These are phyloP conservation scores for Striga hermonthica DNA, from an alignment of 305 asterid genomes.

Conservation along the genomic window DNA sequence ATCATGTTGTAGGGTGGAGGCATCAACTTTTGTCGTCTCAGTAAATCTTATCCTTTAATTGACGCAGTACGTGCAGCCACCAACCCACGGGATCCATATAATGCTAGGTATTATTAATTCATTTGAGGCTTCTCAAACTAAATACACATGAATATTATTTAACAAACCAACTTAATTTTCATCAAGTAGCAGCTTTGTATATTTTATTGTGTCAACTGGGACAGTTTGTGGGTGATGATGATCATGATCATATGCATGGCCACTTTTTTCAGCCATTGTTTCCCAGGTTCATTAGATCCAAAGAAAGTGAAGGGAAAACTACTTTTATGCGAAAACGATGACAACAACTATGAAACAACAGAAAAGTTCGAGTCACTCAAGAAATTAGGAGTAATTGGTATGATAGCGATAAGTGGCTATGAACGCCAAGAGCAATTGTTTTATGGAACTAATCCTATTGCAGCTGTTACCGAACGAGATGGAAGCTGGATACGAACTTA, in stretches of 20 bases:
- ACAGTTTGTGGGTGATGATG: too few relatives aligned
- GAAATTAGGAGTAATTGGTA: constrained; percentile 51
- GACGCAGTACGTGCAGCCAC: constrained; percentile 31
- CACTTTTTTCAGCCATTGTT: constrained; percentile 50
- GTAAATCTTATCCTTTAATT: constrained; percentile 50
- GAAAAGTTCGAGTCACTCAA: constrained; percentile 30
- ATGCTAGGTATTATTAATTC: constrained; percentile 47
- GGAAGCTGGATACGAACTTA: constrained; percentile 45
- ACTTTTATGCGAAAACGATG: constrained; percentile 45
- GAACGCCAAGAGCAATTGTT: constrained; percentile 36
- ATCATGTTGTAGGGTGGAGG: constrained; percentile 68
- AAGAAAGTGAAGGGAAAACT: constrained; percentile 55
- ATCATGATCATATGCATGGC: too few relatives aligned
- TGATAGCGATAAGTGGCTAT: constrained; percentile 38
- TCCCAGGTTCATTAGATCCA: constrained; percentile 46
- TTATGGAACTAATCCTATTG: constrained; percentile 35
- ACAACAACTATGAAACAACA: constrained; percentile 1
- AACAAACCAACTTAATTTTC: too few relatives aligned
- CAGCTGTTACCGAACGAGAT: constrained; percentile 40
- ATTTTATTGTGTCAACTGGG: too few relatives aligned
- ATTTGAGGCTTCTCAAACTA: too few relatives aligned
- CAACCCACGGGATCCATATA: constrained; percentile 37
- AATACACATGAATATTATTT: too few relatives aligned
- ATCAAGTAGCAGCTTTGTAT: too few relatives aligned
- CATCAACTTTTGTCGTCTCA: constrained; percentile 52